Conservation (phyloP, 257 asterid species). For the Ehretia macrophylla region DNA sequence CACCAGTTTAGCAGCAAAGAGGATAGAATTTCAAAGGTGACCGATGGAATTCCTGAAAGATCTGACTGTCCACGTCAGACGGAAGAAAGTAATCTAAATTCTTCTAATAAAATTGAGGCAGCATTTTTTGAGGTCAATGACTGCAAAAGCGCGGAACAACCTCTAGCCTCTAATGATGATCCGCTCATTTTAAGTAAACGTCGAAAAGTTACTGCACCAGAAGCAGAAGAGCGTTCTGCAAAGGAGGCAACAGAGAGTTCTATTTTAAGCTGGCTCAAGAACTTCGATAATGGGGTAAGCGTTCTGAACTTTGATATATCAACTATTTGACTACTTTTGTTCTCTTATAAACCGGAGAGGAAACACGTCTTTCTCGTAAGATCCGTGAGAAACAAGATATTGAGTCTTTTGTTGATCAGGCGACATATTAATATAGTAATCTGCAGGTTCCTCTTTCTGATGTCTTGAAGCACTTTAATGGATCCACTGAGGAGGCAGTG, state of each 20-base stretch:
- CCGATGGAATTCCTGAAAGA: conserved; percentile 18
- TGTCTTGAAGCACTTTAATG: conserved; percentile 60
- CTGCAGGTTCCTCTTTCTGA: conserved; percentile 59
- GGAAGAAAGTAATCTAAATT: conserved; percentile 15
- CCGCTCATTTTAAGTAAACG: conserved; percentile 40
- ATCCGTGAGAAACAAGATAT: neutral
- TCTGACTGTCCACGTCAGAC: conserved; percentile 10
- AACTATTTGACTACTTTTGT: neutral
- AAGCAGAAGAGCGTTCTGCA: conserved; percentile 17
- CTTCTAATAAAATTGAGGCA: conserved; percentile 10
- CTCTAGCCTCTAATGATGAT: conserved; percentile 18
- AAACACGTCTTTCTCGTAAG: neutral
- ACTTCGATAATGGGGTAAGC: conserved; percentile 66
- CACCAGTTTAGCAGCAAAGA: conserved; percentile 21
- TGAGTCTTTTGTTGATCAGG: neutral
- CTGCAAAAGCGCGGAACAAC: conserved; percentile 14
- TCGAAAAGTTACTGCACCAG: conserved; percentile 42
- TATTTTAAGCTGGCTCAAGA: conserved; percentile 49
- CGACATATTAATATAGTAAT: conserved; percentile 1
- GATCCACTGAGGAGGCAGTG: conserved; percentile 50
- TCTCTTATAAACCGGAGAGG: neutral
- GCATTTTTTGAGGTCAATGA: conserved; percentile 16
- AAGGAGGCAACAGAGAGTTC: conserved; percentile 52
- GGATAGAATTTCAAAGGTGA: conserved; percentile 25
- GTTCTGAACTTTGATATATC: conserved; percentile 8